phyloP scores from a whole-genome alignment of 2,329 filamentous ascomycete species.

The Dothidotthia symphoricarpi region DNA sequence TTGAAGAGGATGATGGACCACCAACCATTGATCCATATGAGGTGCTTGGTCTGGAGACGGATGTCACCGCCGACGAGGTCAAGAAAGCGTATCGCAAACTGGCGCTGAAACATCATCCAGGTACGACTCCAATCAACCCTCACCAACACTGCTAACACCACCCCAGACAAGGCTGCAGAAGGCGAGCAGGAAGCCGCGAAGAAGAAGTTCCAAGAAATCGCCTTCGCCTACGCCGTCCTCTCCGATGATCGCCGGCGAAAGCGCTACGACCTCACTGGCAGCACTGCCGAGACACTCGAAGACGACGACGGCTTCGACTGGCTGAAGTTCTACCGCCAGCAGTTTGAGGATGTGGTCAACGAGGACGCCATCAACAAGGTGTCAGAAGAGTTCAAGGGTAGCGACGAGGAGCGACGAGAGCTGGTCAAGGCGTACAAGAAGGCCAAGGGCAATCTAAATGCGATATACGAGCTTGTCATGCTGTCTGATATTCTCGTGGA shows the following conservation, averaged over 20 bases:
- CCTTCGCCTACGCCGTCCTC: slow-evolving; percentile 90
- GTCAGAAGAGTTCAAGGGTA: slow-evolving; percentile 74
- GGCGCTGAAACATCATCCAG: slow-evolving; percentile 76
- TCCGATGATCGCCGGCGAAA: slow-evolving; percentile 77
- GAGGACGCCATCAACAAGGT: slow-evolving; percentile 73
- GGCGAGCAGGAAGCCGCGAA: slow-evolving; percentile 71
- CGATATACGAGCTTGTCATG: slow-evolving; percentile 80
- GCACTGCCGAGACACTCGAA: slow-evolving; percentile 75
- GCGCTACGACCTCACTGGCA: slow-evolving; percentile 87
- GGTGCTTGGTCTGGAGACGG: slow-evolving; percentile 68
- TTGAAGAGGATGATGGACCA: slow-evolving; percentile 50
- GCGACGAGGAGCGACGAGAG: slow-evolving; percentile 79
- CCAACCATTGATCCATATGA: slow-evolving; percentile 76
- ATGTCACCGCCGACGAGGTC: slow-evolving; percentile 74
- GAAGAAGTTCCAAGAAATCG: slow-evolving; percentile 80
- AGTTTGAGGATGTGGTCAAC: slow-evolving; percentile 75
- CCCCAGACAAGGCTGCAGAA: slow-evolving; percentile 70
- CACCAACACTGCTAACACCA: slow-evolving; percentile 7
- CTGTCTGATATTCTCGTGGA: slow-evolving; percentile 80
- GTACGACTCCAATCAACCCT: slow-evolving; percentile 45
- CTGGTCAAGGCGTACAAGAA: slow-evolving; percentile 73
- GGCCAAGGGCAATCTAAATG: slow-evolving; percentile 70
- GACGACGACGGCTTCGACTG: slow-evolving; percentile 79
- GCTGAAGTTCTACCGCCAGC: slow-evolving; percentile 82
- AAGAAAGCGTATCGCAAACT: slow-evolving; percentile 90